These are phyloP conservation scores for Sarocladium brachiariae DNA, from an alignment of 2,329 filamentous ascomycete genomes.

Conservation along the genomic window DNA sequence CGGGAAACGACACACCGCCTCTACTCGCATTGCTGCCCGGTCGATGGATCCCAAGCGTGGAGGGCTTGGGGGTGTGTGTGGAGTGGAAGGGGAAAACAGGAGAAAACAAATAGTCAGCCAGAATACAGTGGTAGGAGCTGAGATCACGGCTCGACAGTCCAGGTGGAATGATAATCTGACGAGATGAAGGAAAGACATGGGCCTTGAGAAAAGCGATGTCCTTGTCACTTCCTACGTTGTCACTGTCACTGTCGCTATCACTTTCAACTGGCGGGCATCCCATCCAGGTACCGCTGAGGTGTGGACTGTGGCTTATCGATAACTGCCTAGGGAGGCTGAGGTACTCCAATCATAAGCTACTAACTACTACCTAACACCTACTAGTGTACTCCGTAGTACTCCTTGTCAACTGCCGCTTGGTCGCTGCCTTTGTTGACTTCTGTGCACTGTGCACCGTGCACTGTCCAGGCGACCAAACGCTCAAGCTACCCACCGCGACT, in stretches of 20 bases:
- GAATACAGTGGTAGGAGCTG: neutral
- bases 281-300: neutral
- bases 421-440: neutral
- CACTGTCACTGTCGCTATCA: neutral
- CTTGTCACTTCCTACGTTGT: too few species aligned
- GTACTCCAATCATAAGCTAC: too few species aligned
- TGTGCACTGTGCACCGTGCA: neutral
- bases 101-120: neutral
- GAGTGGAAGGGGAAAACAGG: neutral
- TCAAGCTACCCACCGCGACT: neutral
- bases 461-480: neutral
- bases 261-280: neutral
- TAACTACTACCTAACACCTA: neutral
- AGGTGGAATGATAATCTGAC: neutral
- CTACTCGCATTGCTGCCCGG: constrained; percentile 8
- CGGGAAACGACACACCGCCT: constrained; percentile 6
- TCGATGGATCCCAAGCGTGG: neutral
- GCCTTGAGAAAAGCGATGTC: too few species aligned
- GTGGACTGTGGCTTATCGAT: constrained; percentile 2
- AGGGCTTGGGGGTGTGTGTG: neutral
- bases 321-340: too few species aligned
- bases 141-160: neutral
- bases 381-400: too few species aligned
- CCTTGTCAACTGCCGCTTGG: too few species aligned
- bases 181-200: neutral